Percentiles rank a stretch among this genome's conserved stretches.
These are phyloP conservation scores for Starmerella potacharoeniae DNA, from an alignment of 805 yeast species.

Conservation along the genomic window DNA sequence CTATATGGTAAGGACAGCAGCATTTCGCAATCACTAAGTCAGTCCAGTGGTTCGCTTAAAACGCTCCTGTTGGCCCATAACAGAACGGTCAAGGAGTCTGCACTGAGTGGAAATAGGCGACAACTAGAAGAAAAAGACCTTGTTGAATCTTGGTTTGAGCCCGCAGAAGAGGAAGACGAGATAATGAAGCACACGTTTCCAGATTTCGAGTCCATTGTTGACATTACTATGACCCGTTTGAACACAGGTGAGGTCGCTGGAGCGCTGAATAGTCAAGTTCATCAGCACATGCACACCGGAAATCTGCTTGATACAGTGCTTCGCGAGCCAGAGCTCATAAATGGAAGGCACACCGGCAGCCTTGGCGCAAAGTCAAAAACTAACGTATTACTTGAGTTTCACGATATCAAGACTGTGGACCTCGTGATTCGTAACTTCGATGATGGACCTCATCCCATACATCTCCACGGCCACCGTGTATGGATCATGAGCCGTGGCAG, in stretches of 20 bases:
- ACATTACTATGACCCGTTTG: conserved; percentile 9
- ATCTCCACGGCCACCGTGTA: conserved; percentile 80
- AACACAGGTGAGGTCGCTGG: neutral
- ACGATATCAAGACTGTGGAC: conserved; percentile 40
- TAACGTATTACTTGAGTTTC: neutral
- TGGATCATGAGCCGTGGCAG: conserved; percentile 57
- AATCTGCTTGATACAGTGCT: neutral
- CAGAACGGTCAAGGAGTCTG: neutral
- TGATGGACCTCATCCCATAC: conserved; percentile 88
- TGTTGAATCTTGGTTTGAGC: neutral
- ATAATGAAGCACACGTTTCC: neutral
- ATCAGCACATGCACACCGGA: neutral
- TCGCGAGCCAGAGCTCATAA: neutral
- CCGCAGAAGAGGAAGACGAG: neutral
- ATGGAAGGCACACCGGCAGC: neutral
- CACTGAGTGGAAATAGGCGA: neutral
- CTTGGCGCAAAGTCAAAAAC: neutral
- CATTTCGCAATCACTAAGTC: no score
- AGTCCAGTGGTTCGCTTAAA: neutral
- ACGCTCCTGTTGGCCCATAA: neutral
- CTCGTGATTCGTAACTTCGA: conserved; percentile 69
- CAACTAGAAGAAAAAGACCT: neutral
- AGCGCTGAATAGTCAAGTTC: neutral
- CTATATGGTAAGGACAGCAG: conserved; percentile 4
- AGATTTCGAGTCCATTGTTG: neutral